Evolutionary conservation across 1,284 basidiomycete species (phyloP).

Genomic region (Erythrobasidium hasegawianum): DNA sequence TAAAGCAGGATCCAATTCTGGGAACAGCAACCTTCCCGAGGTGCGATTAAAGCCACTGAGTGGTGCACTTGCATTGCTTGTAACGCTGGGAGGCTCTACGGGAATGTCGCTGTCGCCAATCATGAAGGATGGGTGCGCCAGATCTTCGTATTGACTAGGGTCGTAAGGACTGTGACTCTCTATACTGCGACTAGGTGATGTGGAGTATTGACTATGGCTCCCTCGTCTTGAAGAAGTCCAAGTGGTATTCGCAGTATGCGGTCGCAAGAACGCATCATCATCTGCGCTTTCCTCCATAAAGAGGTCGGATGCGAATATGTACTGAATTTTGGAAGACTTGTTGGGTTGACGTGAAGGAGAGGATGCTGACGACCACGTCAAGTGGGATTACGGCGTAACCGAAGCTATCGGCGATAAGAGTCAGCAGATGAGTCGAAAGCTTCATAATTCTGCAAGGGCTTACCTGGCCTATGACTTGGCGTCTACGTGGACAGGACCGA

Average conservation of each 20-base stretch:
- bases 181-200: background rate
- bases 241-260: background rate
- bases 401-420: background rate
- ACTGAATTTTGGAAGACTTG: background rate
- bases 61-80: too few relatives aligned
- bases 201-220: background rate
- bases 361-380: background rate
- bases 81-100: too few relatives aligned
- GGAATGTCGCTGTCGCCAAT: conserved; percentile 1
- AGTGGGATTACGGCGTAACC: too few relatives aligned
- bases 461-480: background rate
- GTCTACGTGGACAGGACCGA: too few relatives aligned
- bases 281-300: background rate
- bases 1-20: too few relatives aligned
- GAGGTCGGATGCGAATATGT: background rate
- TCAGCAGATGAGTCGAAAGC: background rate
- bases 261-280: background rate
- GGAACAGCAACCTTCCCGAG: too few relatives aligned
- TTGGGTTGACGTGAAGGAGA: background rate
- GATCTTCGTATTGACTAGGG: background rate
- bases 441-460: too few relatives aligned
- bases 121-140: background rate
- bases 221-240: background rate
- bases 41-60: too few relatives aligned
- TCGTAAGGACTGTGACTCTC: too few relatives aligned